These are phyloP conservation scores for Plantago elongata DNA, from an alignment of 257 asterid genomes.

Conservation along the genomic window DNA sequence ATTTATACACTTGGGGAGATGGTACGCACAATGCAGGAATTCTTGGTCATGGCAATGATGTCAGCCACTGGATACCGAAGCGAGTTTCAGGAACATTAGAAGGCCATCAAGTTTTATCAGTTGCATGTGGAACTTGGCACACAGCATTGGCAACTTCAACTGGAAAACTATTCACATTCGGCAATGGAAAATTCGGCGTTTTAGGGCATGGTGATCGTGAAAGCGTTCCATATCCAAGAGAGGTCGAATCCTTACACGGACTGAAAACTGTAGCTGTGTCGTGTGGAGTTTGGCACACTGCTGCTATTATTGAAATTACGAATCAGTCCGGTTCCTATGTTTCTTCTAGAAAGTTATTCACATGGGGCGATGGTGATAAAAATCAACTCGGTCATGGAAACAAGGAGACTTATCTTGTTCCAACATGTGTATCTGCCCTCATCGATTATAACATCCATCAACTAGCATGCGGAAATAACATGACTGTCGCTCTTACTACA, in stretches of 20 bases:
- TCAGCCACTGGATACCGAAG: constrained; percentile 93
- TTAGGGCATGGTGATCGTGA: constrained; percentile 82
- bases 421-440: constrained; percentile 73
- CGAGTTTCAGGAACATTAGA: constrained; percentile 67
- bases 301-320: constrained; percentile 73
- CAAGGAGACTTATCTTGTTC: constrained; percentile 63
- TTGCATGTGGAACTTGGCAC: constrained; percentile 95
- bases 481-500: constrained; percentile 66
- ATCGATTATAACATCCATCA: constrained; percentile 78
- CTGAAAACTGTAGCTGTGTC: constrained; percentile 61
- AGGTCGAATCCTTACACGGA: constrained; percentile 62
- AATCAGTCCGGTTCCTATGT: constrained; percentile 42
- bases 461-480: constrained; percentile 70
- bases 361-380: constrained; percentile 96
- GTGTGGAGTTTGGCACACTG: constrained; percentile 95
- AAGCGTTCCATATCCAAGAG: constrained; percentile 54
- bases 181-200: constrained; percentile 87
- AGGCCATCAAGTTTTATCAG: constrained; percentile 75
- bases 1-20: constrained; percentile 94
- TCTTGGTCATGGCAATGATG: constrained; percentile 84
- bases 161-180: constrained; percentile 80
- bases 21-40: constrained; percentile 79
- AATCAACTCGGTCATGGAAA: constrained; percentile 76
- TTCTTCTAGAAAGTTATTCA: constrained; percentile 68
- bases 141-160: constrained; percentile 68